Conservation (phyloP, 768 basidiomycete genomes). For the Phaeotremella skinneri region DNA sequence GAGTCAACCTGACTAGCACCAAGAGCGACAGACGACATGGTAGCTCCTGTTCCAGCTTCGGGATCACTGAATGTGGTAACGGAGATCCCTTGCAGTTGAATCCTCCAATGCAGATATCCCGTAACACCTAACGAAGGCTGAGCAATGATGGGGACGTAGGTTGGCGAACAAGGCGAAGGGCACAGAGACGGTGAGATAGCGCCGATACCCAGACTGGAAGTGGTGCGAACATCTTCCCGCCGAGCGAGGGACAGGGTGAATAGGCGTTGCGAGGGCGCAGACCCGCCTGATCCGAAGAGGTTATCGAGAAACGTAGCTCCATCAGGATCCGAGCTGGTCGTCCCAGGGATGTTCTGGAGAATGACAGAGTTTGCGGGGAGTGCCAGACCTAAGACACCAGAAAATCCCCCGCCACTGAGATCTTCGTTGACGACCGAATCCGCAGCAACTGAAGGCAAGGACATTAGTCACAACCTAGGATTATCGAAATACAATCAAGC, state of each 20-base stretch:
- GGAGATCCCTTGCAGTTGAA: slow-evolving; percentile 36
- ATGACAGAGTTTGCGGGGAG: slow-evolving; percentile 49
- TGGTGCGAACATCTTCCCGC: slow-evolving; percentile 47
- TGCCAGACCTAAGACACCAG: slow-evolving; percentile 46
- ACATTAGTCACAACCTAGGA: background rate
- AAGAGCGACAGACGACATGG: slow-evolving; percentile 20
- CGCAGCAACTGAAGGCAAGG: slow-evolving; percentile 28
- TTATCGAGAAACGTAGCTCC: slow-evolving; percentile 51
- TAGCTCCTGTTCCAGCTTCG: slow-evolving; percentile 25
- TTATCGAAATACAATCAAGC: background rate
- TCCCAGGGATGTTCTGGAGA: slow-evolving; percentile 38
- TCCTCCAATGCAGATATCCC: slow-evolving; percentile 47
- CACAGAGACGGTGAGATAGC: slow-evolving; percentile 31
- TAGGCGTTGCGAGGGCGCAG: slow-evolving; percentile 42
- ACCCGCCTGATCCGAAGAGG: slow-evolving; percentile 43
- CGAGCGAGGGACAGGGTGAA: slow-evolving; percentile 45
- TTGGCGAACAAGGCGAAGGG: slow-evolving; percentile 38
- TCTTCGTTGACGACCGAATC: slow-evolving; percentile 38
- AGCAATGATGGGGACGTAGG: slow-evolving; percentile 43
- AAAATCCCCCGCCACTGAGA: slow-evolving; percentile 41
- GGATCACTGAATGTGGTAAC: slow-evolving; percentile 31
- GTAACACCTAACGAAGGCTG: slow-evolving; percentile 39
- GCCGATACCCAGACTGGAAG: slow-evolving; percentile 43
- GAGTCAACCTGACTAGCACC: slow-evolving; percentile 31
- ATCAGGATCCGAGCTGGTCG: slow-evolving; percentile 45